phyloP scores from a whole-genome alignment of 345 rosid genomes.

The Gossypium raimondii region DNA sequence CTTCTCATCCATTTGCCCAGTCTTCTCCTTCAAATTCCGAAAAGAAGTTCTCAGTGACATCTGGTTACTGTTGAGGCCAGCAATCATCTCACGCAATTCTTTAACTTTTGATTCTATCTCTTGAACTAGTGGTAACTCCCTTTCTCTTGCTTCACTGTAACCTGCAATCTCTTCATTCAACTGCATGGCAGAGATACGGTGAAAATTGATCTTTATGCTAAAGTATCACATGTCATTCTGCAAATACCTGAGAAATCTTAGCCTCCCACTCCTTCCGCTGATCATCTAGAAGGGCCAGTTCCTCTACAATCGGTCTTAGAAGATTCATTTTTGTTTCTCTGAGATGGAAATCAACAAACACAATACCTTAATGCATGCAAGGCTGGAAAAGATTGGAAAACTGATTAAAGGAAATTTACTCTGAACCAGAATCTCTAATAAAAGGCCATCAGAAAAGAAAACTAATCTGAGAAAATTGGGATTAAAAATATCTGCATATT shows the following conservation, averaged over 20 bases:
- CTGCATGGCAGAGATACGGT: slow-evolving; percentile 38
- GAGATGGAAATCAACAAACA: slow-evolving; percentile 15
- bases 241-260: slow-evolving; percentile 62
- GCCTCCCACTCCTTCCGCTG: slow-evolving; percentile 59
- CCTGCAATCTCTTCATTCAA: slow-evolving; percentile 70
- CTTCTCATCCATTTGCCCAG: slow-evolving; percentile 56
- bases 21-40: slow-evolving; percentile 59
- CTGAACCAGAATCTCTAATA: neutral
- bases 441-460: neutral
- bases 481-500: neutral
- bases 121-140: slow-evolving; percentile 67
- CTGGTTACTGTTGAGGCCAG: slow-evolving; percentile 72
- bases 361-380: neutral
- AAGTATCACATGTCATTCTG: slow-evolving; percentile 9
- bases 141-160: slow-evolving; percentile 59
- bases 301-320: slow-evolving; percentile 48
- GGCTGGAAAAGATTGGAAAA: neutral
- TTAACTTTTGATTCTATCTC: slow-evolving; percentile 57
- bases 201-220: slow-evolving; percentile 11
- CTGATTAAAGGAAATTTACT: neutral
- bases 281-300: slow-evolving; percentile 60
- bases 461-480: neutral
- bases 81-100: slow-evolving; percentile 58
- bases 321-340: slow-evolving; percentile 74
- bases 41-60: slow-evolving; percentile 51